phyloP scores from a whole-genome alignment of 441 rosid genomes.

The Euphorbia corollata region DNA sequence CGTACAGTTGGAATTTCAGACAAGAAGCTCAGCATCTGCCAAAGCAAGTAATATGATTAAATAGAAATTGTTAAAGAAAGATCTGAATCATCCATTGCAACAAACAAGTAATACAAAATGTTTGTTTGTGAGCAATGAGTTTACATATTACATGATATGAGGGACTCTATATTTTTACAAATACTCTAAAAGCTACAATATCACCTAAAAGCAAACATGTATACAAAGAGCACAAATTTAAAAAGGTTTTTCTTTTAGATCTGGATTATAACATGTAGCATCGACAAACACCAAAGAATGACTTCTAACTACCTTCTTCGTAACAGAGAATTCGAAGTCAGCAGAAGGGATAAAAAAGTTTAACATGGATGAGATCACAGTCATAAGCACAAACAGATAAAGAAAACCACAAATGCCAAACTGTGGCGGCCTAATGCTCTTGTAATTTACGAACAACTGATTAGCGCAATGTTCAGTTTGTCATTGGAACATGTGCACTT shows the following conservation, averaged over 20 bases:
- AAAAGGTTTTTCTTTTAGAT: neutral
- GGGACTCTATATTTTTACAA: too few relatives aligned
- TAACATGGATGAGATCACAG: neutral
- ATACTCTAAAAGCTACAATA: too few relatives aligned
- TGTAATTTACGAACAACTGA: neutral
- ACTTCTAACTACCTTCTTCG: neutral
- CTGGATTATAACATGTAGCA: neutral
- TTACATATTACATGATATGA: too few relatives aligned
- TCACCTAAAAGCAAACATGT: too few relatives aligned
- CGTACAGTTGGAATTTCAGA: conserved; percentile 79
- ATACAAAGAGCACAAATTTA: too few relatives aligned
- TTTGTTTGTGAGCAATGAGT: too few relatives aligned
- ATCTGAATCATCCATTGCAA: neutral
- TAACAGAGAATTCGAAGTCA: neutral
- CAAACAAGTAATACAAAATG: too few relatives aligned
- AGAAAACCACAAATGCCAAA: neutral
- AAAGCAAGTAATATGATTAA: conserved; percentile 24
- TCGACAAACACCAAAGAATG: neutral
- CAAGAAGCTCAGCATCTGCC: conserved; percentile 67
- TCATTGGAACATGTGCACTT: neutral
- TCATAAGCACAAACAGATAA: neutral
- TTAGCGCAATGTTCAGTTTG: neutral
- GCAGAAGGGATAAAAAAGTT: neutral
- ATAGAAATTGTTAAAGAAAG: conserved; percentile 11
- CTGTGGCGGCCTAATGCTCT: neutral